Evolutionary conservation across 2,329 filamentous ascomycete species (phyloP).

Genomic region (Penicillium sp.): DNA sequence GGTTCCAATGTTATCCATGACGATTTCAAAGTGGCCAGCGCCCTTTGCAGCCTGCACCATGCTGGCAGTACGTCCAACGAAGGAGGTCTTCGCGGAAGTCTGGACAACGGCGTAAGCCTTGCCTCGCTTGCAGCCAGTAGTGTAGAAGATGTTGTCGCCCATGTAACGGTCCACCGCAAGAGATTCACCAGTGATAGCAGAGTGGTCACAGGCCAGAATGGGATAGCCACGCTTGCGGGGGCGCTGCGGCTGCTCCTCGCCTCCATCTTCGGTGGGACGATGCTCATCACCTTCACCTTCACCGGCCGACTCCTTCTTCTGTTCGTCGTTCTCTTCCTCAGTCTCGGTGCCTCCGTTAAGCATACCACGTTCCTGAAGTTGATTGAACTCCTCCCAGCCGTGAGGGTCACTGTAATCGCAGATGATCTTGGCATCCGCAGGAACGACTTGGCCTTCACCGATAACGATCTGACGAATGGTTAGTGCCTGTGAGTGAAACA

Average conservation of each 20-base stretch:
- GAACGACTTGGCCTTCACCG: conserved; percentile 71
- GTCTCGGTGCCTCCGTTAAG: conserved; percentile 54
- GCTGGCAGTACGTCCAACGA: conserved; percentile 73
- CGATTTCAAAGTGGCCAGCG: conserved; percentile 77
- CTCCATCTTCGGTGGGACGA: conserved; percentile 18
- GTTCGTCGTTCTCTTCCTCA: conserved; percentile 56
- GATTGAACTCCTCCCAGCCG: conserved; percentile 67
- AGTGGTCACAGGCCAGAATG: conserved; percentile 74
- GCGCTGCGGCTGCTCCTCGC: conserved; percentile 12
- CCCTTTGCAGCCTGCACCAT: conserved; percentile 74
- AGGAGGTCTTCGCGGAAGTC: conserved; percentile 69
- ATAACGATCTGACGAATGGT: conserved; percentile 59
- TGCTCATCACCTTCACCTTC: conserved; percentile 7
- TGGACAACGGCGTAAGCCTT: conserved; percentile 72
- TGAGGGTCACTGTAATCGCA: conserved; percentile 70
- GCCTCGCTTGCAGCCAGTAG: conserved; percentile 78
- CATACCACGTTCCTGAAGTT: conserved; percentile 64
- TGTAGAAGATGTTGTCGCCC: conserved; percentile 75
- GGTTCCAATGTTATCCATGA: conserved; percentile 80
- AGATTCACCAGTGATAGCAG: conserved; percentile 78
- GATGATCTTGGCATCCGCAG: conserved; percentile 70
- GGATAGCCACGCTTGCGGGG: conserved; percentile 57
- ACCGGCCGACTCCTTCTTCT: conserved; percentile 57
- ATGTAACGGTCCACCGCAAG: conserved; percentile 69
- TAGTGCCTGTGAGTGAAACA: conserved; percentile 14